Evolutionary conservation across 108 stramenopile species (phyloP).

Genomic region (Discostella stelligeroides): DNA sequence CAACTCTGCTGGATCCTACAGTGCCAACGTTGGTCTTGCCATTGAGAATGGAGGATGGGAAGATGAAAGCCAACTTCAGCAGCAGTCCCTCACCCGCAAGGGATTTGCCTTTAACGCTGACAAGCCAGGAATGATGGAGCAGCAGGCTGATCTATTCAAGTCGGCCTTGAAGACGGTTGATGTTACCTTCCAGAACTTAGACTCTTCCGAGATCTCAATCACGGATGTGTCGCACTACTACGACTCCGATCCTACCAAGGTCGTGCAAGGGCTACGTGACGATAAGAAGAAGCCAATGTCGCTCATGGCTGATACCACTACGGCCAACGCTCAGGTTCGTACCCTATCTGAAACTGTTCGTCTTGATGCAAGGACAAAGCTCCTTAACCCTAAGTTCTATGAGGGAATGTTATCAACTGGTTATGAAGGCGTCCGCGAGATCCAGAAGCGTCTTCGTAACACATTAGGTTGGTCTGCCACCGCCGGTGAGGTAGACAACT

Average conservation of each 20-base stretch:
- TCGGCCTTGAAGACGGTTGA: conserved; percentile 91
- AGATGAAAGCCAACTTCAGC: conserved; percentile 90
- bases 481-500: conserved; percentile 97
- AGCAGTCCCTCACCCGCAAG: conserved; percentile 95
- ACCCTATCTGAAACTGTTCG: conserved; percentile 94
- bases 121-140: conserved; percentile 98
- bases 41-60: conserved; percentile 99
- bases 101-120: conserved; percentile 97
- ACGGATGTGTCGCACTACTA: conserved; percentile 98
- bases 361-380: conserved; percentile 96
- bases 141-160: conserved; percentile 94
- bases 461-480: conserved; percentile 99
- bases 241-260: conserved; percentile 97
- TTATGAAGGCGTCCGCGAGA: conserved; percentile 96
- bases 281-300: conserved; percentile 96
- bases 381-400: conserved; percentile 98
- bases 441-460: conserved; percentile 97
- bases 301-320: conserved; percentile 97
- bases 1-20: conserved; percentile 97
- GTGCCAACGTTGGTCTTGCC: conserved; percentile 96
- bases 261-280: conserved; percentile 93
- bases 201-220: conserved; percentile 95
- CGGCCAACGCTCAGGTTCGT: conserved; percentile 96
- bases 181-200: conserved; percentile 97
- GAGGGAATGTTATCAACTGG: conserved; percentile 97